Conservation (phyloP, 441 rosid genomes). For the Croton laevigatus region DNA sequence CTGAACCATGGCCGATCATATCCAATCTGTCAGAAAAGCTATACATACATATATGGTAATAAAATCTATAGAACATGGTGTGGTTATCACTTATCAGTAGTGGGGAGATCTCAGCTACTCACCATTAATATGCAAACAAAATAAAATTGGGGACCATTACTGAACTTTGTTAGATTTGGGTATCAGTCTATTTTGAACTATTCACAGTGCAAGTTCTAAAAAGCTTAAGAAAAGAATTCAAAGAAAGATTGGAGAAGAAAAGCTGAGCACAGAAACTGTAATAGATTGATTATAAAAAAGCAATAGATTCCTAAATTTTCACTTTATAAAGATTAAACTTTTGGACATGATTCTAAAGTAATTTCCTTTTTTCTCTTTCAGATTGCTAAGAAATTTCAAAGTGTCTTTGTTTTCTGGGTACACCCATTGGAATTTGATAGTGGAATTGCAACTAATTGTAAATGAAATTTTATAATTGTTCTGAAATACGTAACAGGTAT, state of each 20-base stretch:
- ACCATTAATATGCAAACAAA: no score
- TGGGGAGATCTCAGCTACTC: not conserved
- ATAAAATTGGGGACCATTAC: not conserved
- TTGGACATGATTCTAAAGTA: not conserved
- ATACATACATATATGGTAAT: not conserved
- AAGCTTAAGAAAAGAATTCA: not conserved
- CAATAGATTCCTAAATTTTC: conserved; percentile 13
- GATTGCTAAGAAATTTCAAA: no score
- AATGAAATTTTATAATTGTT: no score
- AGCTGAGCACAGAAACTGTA: not conserved
- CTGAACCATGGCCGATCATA: conserved; percentile 1
- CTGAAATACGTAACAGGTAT: no score
- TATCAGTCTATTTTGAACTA: conserved; percentile 8
- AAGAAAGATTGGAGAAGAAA: not conserved
- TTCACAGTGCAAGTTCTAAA: not conserved
- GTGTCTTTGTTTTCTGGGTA: not conserved
- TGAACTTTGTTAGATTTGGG: not conserved
- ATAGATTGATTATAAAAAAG: not conserved
- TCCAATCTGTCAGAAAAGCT: not conserved
- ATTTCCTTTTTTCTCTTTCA: no score
- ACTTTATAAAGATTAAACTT: not conserved
- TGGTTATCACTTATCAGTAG: not conserved
- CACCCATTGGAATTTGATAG: not conserved
- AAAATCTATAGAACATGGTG: not conserved
- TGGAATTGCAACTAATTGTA: not conserved